These are phyloP conservation scores for Moesziomyces parantarcticus DNA, from an alignment of 1,284 basidiomycete genomes.

Conservation along the genomic window DNA sequence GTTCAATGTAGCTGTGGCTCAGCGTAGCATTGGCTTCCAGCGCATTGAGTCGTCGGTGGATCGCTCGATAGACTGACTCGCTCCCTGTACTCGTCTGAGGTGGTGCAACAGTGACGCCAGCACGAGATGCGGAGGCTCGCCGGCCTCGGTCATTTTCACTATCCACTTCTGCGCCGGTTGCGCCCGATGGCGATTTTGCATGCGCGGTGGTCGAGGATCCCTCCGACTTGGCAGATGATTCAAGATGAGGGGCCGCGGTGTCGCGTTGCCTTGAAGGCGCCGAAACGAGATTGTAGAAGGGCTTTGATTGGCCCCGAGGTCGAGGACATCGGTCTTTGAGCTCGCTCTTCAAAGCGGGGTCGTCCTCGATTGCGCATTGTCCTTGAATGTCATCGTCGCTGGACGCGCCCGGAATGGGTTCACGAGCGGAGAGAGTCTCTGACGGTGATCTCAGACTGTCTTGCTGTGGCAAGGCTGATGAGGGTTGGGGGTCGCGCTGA, in stretches of 20 bases:
- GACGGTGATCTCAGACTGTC: background rate
- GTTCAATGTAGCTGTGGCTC: slow-evolving; percentile 87
- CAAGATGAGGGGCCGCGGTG: background rate
- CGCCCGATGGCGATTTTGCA: background rate
- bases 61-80: slow-evolving; percentile 92
- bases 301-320: slow-evolving; percentile 4
- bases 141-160: slow-evolving; percentile 7
- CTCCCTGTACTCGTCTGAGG: slow-evolving; percentile 32
- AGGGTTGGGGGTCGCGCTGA: slow-evolving; percentile 8
- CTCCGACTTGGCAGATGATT: background rate
- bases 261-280: background rate
- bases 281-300: slow-evolving; percentile 11
- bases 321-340: slow-evolving; percentile 5
- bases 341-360: background rate
- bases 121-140: slow-evolving; percentile 10
- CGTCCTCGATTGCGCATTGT: slow-evolving; percentile 23
- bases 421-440: background rate
- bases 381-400: background rate
- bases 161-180: slow-evolving; percentile 6
- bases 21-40: slow-evolving; percentile 90
- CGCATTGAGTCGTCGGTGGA: slow-evolving; percentile 88
- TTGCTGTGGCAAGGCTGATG: background rate
- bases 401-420: background rate
- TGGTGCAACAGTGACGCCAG: background rate
- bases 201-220: background rate